Percentiles rank a stretch among this genome's conserved stretches.
phyloP scores from a whole-genome alignment of 139 green algal genomes.

The Edaphochlamys debaryana region DNA sequence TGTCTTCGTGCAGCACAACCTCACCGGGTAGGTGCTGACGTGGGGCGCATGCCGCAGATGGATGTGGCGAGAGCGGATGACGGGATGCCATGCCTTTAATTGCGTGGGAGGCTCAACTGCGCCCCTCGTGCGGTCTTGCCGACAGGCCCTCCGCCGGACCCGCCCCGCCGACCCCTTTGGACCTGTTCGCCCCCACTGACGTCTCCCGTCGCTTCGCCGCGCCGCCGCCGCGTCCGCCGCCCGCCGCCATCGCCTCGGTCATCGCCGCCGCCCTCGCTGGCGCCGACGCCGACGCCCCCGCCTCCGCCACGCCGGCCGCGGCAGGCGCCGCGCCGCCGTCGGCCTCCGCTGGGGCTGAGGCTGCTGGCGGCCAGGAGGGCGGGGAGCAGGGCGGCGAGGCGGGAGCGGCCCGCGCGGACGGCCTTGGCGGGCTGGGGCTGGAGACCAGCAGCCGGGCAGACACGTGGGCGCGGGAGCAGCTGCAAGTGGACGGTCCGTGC shows the following conservation, averaged over 20 bases:
- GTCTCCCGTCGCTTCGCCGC: not conserved
- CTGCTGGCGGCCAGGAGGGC: not conserved
- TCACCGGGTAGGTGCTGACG: constrained; percentile 65
- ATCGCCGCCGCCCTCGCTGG: not conserved
- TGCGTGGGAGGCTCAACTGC: not conserved
- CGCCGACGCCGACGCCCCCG: not conserved
- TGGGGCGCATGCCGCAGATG: not conserved
- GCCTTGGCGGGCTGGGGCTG: constrained; percentile 12
- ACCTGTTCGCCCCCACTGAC: not conserved
- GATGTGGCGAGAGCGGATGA: too few species aligned
- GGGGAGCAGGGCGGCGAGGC: not conserved
- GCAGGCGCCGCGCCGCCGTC: not conserved
- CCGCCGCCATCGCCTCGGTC: constrained; percentile 12
- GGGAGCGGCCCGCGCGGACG: not conserved
- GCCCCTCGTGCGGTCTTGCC: not conserved
- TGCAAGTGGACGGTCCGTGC: constrained; percentile 70
- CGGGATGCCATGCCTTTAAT: not conserved
- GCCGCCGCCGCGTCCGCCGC: not conserved
- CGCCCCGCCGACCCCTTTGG: not conserved
- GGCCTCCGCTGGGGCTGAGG: too few species aligned
- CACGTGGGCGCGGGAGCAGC: constrained; percentile 56
- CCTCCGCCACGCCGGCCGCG: not conserved
- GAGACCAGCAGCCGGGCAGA: constrained; percentile 33
- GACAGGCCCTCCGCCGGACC: too few species aligned
- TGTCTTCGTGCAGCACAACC: constrained; percentile 77